Base-by-base conservation (phyloP, 495 filamentous ascomycete genomes). In the Talaromyces trachyspermus region DNA sequence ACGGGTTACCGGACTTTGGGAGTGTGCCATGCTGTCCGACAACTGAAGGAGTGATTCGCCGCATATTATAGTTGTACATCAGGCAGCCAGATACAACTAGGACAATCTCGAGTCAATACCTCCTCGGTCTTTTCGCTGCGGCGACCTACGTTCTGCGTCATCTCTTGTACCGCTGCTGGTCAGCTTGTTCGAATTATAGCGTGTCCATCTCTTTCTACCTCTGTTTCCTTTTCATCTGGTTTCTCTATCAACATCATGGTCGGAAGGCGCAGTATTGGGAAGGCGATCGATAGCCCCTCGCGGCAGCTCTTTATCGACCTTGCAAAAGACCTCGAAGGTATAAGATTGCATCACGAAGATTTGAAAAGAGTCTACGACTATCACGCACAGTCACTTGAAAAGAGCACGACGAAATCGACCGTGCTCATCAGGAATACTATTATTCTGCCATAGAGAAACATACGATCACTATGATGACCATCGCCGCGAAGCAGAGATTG, bases 391-490 rank as follows among this genome's bases (percentile, higher is more conserved):
- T 50, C 55, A 1, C 74, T 68, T 33, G 70, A 71, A 43, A 71
- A 9, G 63, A 59, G 1, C 63, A 76, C 20, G 74, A 79, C 39
- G 64, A 57, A 4, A 59, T 67, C 23, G 69, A 72, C 15, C 65
- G 62, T 4, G 63, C 72, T 29, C 57, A 53, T 1, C 71, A 70
- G 53, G 66, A 61, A 3, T 52, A 66, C 5, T 81, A 88, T 49
- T 72, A 71, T 46, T 71, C 71, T 38, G 77, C 84, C 1, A 74
- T 91, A 12, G 78, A 79, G 32, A 66, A 33, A 84, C 80, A 0
- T 76, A 74, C 11, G 72, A 65, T 17, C 72, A 77, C 49, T 84
- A 89, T 54, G 75, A 83, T 1, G 72, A 75, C 11, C 69, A 89
- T 12, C 70, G 81, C 12, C 70, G 79, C 47, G 72, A 76, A 20